Conservation (phyloP, 176 grass and related monocot species). For the Hordeum vulgare region MorexV3_pseudomolecules_assembly NC_058519.1:610619753-610620252, state of each 20-base stretch:
- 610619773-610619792: not conserved
- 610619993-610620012: not conserved
- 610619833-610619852: no score
- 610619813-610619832: not conserved
- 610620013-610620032: not conserved
- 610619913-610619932: no score
- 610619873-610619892: no score
- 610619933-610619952: no score
- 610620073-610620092: not conserved
- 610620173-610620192: not conserved
- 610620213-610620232: not conserved
- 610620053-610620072: not conserved
- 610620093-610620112: not conserved
- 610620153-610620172: not conserved
- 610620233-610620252: not conserved
- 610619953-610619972: not conserved
- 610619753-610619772: not conserved
- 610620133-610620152: not conserved
- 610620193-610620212: no score
- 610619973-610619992: not conserved
- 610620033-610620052: not conserved
- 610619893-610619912: no score
- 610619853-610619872: no score
- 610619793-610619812: not conserved
- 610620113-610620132: not conserved